These are phyloP conservation scores for Trichoderma reesei DNA, from an alignment of 495 filamentous ascomycete genomes.

Conservation along the genomic window DNA sequence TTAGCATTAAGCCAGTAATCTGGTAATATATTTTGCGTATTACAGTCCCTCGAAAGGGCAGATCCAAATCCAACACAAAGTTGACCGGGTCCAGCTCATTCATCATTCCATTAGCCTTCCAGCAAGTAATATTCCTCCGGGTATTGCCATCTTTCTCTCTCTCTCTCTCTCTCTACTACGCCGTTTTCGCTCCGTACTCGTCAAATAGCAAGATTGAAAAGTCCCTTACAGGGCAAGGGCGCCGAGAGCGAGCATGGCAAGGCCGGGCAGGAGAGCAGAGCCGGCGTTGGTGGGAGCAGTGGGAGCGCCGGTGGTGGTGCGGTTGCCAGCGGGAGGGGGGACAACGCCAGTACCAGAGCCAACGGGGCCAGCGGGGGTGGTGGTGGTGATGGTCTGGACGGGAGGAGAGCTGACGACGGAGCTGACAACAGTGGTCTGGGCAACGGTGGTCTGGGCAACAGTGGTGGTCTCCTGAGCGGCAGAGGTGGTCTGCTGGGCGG, in stretches of 20 bases:
- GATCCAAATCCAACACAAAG: constrained; percentile 5
- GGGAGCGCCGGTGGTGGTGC: not conserved
- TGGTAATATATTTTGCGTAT: constrained; percentile 4
- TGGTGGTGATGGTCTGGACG: constrained; percentile 4
- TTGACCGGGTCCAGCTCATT: constrained; percentile 1
- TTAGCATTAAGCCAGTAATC: constrained; percentile 2
- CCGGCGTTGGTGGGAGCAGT: not conserved
- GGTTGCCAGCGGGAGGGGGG: not conserved
- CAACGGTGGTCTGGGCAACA: constrained; percentile 10
- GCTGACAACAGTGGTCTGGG: constrained; percentile 11
- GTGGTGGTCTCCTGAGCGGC: not conserved
- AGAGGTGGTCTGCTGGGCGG: constrained; percentile 11
- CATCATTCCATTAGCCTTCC: not conserved
- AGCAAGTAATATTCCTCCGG: not conserved
- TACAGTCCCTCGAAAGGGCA: not conserved
- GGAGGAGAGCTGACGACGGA: constrained; percentile 11
- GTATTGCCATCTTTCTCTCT: not conserved
- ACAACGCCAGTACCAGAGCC: constrained; percentile 7
- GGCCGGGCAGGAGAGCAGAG: not conserved
- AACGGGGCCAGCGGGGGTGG: constrained; percentile 12
- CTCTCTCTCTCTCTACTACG: not conserved
- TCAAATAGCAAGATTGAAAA: not conserved
- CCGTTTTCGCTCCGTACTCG: not conserved
- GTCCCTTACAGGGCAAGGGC: constrained; percentile 5
- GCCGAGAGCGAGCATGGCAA: constrained; percentile 2